These are phyloP conservation scores for Hyparrhenia diplandra DNA, from an alignment of 176 grass and related monocot species.

Conservation along the genomic window DNA sequence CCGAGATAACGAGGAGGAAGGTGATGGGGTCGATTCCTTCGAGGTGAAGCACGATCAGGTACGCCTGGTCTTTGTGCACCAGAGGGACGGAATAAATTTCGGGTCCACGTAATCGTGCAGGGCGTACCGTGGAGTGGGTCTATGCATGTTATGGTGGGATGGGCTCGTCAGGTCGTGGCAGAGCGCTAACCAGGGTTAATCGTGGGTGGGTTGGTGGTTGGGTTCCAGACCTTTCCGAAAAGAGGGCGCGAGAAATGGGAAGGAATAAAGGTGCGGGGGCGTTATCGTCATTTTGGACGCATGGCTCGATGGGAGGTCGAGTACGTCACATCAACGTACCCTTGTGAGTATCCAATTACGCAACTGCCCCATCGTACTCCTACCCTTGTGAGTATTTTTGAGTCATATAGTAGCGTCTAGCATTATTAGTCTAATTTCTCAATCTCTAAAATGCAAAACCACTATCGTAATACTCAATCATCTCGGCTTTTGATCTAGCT, in stretches of 20 bases:
- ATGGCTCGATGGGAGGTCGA: neutral
- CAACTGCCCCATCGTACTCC: neutral
- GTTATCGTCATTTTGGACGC: conserved; percentile 14
- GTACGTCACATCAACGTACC: neutral
- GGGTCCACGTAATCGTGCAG: neutral
- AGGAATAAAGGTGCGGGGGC: conserved; percentile 29
- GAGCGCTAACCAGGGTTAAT: conserved; percentile 45
- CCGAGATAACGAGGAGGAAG: conserved; percentile 50
- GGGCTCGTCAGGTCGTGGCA: conserved; percentile 42
- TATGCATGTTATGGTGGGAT: neutral
- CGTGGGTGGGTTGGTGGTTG: conserved; percentile 16
- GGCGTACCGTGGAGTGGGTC: conserved; percentile 29
- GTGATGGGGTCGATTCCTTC: conserved; percentile 54
- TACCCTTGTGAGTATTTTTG: no score
- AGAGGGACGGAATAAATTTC: neutral
- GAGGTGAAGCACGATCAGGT: conserved; percentile 35
- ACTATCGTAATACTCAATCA: no score
- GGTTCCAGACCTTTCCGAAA: conserved; percentile 43
- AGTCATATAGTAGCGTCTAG: no score
- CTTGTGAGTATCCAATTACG: neutral
- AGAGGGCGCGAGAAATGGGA: conserved; percentile 39
- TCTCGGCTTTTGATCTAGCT: no score
- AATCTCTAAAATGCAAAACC: no score
- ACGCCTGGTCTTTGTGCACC: conserved; percentile 39
- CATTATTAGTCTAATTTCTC: no score